Percentiles rank a stretch among this genome's conserved stretches.
Evolutionary conservation across 2,329 filamentous ascomycete genomes (phyloP).

Genomic region (Paraphoma sp.): DNA sequence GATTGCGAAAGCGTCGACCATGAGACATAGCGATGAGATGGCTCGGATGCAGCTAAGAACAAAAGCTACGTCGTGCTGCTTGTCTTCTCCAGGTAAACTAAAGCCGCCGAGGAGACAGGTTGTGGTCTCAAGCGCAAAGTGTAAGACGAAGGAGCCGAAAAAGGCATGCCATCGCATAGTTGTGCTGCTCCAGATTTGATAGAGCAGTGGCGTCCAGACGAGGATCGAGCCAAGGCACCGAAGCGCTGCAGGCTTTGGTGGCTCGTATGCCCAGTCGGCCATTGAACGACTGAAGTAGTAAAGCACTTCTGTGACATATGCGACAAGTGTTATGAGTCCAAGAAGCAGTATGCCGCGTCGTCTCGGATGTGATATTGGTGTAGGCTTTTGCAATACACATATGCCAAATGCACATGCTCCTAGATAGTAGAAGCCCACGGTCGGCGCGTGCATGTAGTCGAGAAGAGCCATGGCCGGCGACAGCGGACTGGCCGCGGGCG

Average conservation of each 20-base stretch:
- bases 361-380: conserved; percentile 28
- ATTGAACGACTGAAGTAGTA: conserved; percentile 43
- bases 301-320: conserved; percentile 39
- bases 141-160: conserved; percentile 40
- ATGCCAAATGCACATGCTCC: conserved; percentile 34
- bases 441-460: conserved; percentile 43
- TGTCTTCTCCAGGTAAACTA: conserved; percentile 18
- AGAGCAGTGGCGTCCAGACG: conserved; percentile 36
- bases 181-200: conserved; percentile 30
- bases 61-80: conserved; percentile 28
- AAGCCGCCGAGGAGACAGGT: conserved; percentile 33
- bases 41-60: conserved; percentile 29
- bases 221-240: conserved; percentile 44
- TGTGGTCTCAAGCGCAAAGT: conserved; percentile 41
- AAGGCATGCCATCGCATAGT: conserved; percentile 41
- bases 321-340: conserved; percentile 20
- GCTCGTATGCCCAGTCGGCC: conserved; percentile 33
- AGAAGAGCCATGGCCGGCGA: conserved; percentile 35
- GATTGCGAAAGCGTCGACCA: conserved; percentile 39
- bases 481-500: conserved; percentile 13
- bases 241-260: conserved; percentile 42
- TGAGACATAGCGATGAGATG: conserved; percentile 28
- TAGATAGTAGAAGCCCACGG: conserved; percentile 39
- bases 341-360: conserved; percentile 26
- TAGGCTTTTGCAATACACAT: conserved; percentile 40